phyloP scores from a whole-genome alignment of 495 filamentous ascomycete species.

The Melanomma pulvis-pyrius region DNA sequence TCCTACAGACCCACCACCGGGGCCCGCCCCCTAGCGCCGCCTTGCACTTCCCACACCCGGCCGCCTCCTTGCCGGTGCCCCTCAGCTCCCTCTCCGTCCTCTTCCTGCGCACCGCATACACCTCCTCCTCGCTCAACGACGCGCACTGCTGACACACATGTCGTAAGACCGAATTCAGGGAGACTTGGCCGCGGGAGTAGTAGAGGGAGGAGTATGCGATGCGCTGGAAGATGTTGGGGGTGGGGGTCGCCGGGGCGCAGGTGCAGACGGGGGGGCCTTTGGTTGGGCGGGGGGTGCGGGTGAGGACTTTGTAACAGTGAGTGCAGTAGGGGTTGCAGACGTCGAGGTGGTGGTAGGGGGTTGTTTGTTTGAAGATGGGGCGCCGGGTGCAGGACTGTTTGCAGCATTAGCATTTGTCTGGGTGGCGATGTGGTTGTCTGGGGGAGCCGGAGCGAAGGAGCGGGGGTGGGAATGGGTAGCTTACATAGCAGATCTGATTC shows the following conservation, averaged over 20 bases:
- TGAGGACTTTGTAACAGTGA: conserved; percentile 17
- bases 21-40: conserved; percentile 12
- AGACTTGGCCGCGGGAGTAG: background rate
- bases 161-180: background rate
- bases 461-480: background rate
- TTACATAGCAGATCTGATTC: conserved; percentile 28
- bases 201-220: background rate
- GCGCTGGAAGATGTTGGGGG: conserved; percentile 5
- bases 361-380: background rate
- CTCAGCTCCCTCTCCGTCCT: conserved; percentile 25
- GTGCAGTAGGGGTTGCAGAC: conserved; percentile 26
- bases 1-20: conserved; percentile 33
- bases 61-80: conserved; percentile 1
- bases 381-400: background rate
- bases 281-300: background rate
- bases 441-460: too few species aligned
- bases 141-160: conserved; percentile 16
- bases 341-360: conserved; percentile 23
- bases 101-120: conserved; percentile 12
- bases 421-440: too few species aligned
- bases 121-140: background rate
- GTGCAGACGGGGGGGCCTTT: conserved; percentile 1
- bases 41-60: conserved; percentile 15
- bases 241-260: conserved; percentile 10
- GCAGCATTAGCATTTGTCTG: conserved; percentile 9